These are phyloP conservation scores for Byssothecium circinans DNA, from an alignment of 2,329 filamentous ascomycete genomes.

Conservation along the genomic window DNA sequence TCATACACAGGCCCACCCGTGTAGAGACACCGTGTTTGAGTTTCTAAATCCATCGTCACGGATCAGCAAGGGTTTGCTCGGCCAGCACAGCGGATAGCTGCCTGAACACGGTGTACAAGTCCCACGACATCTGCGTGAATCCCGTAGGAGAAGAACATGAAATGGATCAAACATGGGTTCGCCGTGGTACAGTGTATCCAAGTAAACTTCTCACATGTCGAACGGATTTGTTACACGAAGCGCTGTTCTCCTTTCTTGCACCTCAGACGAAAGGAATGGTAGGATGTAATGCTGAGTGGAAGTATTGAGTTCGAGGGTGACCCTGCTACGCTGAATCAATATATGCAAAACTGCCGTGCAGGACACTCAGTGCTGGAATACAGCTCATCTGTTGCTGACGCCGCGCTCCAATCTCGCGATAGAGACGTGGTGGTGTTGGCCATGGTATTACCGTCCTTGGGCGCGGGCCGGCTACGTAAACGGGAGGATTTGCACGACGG, in stretches of 20 bases:
- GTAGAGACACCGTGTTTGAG: constrained; percentile 2
- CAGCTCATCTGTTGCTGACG: constrained; percentile 4
- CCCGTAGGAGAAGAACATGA: constrained; percentile 13
- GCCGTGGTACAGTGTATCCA: constrained; percentile 2
- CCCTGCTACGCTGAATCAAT: not conserved
- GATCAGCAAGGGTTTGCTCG: constrained; percentile 12
- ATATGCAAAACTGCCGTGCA: not conserved
- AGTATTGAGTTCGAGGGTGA: constrained; percentile 2
- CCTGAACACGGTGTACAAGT: constrained; percentile 20
- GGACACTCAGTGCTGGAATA: not conserved
- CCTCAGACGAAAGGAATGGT: not conserved
- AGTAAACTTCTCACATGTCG: constrained; percentile 6
- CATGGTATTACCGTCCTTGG: constrained; percentile 5
- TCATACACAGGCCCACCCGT: not conserved
- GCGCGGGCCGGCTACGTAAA: constrained; percentile 22
- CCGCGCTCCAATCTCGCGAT: not conserved
- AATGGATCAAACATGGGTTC: constrained; percentile 14
- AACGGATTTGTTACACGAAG: constrained; percentile 17
- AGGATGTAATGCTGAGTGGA: not conserved
- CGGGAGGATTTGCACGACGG: constrained; percentile 18
- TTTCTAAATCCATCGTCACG: constrained; percentile 7
- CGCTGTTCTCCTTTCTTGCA: constrained; percentile 26
- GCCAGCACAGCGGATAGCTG: constrained; percentile 21
- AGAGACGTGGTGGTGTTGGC: constrained; percentile 2
- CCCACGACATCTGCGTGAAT: constrained; percentile 19